Base-by-base conservation (phyloP, 345 rosid genomes). In the Populus ilicifolia region DNA sequence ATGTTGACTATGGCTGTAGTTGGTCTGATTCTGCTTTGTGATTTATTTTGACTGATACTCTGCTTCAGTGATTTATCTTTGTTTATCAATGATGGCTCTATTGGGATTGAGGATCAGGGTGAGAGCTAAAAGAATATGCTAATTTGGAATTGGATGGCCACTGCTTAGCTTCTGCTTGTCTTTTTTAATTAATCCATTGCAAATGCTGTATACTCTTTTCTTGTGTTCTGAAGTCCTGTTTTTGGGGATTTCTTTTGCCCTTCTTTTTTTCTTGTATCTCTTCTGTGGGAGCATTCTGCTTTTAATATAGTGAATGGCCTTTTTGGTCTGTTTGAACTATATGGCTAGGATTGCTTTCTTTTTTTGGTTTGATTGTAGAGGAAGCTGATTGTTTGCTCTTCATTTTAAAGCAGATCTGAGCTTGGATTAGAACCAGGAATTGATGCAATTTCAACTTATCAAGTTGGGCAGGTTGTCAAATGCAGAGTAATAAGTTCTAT, bases 391-490 rank as follows among this genome's bases (percentile, higher is more conserved):
- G 80, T 67, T 76, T 82, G 36, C 74, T 80, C 61, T 77, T 80
- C 69, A 10, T 77, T 80, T 63, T 77, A 23, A 82, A 72, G 41
- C 95, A 96, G 98, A 81, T 89, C 86, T 75, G 99, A 96, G 83
- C 94, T 96, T 84, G 98, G 98, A 64, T 79, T 96, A 78, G 94
- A 88, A 71, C 87, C 92, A 56, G 97, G 97, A 75, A 69, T 82
- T 44, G 92, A 93, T 76, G 92, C 96, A 74, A 82, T 80, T 75
- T 84, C 88, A 36, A 83, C 83, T 85, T 90, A 89, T 88, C 96
- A 91, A 84, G 94, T 88, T 54, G 99, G 96, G n/a, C 89, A 96
- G 88, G 99, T 91, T 73, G 90, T 96, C 83, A 93, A 96, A 88
- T 96, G 99, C 89, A 88, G 97, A 85, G 87, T 96, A 82, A 86